Conservation (phyloP, 129 eudicot genomes). For the Flaveria sonorensis region DNA sequence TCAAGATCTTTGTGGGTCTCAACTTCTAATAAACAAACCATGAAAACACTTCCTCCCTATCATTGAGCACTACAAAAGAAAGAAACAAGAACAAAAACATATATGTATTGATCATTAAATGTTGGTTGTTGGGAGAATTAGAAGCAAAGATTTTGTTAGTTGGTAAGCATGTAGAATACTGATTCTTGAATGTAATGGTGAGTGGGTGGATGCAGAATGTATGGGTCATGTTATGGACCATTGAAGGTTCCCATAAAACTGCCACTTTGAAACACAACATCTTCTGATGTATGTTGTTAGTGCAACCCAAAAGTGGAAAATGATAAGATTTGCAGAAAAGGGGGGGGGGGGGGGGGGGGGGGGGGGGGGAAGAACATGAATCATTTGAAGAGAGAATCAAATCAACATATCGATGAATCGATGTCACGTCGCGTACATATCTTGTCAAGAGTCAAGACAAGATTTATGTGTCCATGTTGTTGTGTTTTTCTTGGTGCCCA, state of each 20-base stretch:
- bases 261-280: conserved; percentile 41
- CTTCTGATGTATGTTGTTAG: conserved; percentile 42
- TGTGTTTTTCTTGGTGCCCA: conserved; percentile 38
- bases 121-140: conserved; percentile 36
- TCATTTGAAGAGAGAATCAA: conserved; percentile 20
- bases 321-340: conserved; percentile 60
- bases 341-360: conserved; percentile 38
- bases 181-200: conserved; percentile 24
- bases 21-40: background rate
- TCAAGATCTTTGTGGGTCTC: background rate
- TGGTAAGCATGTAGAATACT: conserved; percentile 36
- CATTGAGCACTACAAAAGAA: background rate
- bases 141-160: conserved; percentile 40
- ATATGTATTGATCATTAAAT: conserved; percentile 21
- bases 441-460: conserved; percentile 34
- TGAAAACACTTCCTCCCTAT: background rate
- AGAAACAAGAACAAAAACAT: conserved; percentile 29
- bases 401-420: background rate
- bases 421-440: conserved; percentile 38
- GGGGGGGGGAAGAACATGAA: conserved; percentile 38
- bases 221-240: conserved; percentile 63
- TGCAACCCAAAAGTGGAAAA: conserved; percentile 53
- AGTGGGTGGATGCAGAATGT: conserved; percentile 58
- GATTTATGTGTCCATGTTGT: conserved; percentile 37
- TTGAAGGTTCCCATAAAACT: conserved; percentile 42